Conservation (phyloP, 192 early-diverging fungal genomes). For the Backusella tuberculispora region DNA sequence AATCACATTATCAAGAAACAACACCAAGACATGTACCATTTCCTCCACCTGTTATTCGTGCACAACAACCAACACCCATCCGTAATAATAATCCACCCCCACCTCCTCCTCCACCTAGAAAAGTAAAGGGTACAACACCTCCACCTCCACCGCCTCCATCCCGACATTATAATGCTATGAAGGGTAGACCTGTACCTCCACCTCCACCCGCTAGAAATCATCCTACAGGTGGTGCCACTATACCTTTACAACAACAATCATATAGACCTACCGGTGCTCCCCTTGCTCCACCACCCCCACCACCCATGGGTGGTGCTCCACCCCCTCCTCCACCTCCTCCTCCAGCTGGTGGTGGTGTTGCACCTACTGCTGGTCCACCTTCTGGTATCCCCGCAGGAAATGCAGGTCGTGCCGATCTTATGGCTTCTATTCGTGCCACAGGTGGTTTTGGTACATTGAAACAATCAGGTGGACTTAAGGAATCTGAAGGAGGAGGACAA, state of each 20-base stretch:
- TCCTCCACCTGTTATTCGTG: conserved; percentile 23
- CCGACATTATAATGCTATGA: conserved; percentile 16
- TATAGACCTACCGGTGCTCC: conserved; percentile 21
- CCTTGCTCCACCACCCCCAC: conserved; percentile 26
- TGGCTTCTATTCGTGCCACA: conserved; percentile 53
- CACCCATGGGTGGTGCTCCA: not conserved
- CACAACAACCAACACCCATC: conserved; percentile 30
- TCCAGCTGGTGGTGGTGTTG: not conserved
- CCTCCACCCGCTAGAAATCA: conserved; percentile 26
- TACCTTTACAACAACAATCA: conserved; percentile 24
- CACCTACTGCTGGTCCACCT: conserved; percentile 20
- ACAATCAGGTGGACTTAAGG: conserved; percentile 32
- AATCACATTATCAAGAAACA: conserved; percentile 27
- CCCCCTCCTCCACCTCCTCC: conserved; percentile 25
- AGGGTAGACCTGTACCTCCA: conserved; percentile 31
- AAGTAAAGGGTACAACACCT: conserved; percentile 35
- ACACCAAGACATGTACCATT: conserved; percentile 19
- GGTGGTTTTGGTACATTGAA: conserved; percentile 51
- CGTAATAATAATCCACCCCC: conserved; percentile 11
- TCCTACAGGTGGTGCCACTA: not conserved
- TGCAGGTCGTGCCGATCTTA: conserved; percentile 37
- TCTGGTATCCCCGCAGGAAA: not conserved
- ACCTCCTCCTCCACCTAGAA: conserved; percentile 40
- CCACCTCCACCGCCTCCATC: conserved; percentile 38
- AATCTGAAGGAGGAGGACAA: not conserved